These are phyloP conservation scores for Cytospora leucostoma DNA, from an alignment of 2,329 filamentous ascomycete species.

Conservation along the genomic window DNA sequence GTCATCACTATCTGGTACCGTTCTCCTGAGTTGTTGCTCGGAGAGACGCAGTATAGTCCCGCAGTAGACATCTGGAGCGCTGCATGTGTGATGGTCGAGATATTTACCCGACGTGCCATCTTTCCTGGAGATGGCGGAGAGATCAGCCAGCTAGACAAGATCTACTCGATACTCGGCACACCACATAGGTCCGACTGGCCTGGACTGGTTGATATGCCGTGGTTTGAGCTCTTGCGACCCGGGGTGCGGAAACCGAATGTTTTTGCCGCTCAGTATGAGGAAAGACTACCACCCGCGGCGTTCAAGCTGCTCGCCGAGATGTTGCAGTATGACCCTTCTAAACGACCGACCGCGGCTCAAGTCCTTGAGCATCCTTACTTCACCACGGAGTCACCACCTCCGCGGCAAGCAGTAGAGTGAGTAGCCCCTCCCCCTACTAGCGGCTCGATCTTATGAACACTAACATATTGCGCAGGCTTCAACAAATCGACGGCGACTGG, in stretches of 20 bases:
- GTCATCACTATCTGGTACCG: constrained; percentile 99
- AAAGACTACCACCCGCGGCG: constrained; percentile 74
- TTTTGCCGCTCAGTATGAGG: constrained; percentile 82
- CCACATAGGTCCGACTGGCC: constrained; percentile 87
- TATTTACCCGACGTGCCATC: constrained; percentile 90
- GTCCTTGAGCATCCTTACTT: constrained; percentile 90
- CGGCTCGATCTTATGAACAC: constrained; percentile 10
- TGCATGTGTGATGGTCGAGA: constrained; percentile 93
- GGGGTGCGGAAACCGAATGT: constrained; percentile 69
- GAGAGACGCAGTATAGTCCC: constrained; percentile 86
- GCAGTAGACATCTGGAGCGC: constrained; percentile 97
- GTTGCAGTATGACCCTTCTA: constrained; percentile 85
- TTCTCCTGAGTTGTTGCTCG: constrained; percentile 84
- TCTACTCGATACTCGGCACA: constrained; percentile 90
- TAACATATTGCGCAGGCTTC: constrained; percentile 58
- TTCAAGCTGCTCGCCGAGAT: constrained; percentile 82
- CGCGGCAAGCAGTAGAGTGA: constrained; percentile 80
- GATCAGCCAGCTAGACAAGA: constrained; percentile 92
- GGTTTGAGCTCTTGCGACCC: constrained; percentile 90
- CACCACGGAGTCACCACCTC: constrained; percentile 72
- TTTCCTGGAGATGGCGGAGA: constrained; percentile 97
- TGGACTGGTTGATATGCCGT: constrained; percentile 87
- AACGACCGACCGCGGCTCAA: constrained; percentile 79
- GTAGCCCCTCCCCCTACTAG: constrained; percentile 39
- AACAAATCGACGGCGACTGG: constrained; percentile 88